These are phyloP conservation scores for Pleurotus tuber-regium DNA, from an alignment of 768 basidiomycete genomes.

Conservation along the genomic window DNA sequence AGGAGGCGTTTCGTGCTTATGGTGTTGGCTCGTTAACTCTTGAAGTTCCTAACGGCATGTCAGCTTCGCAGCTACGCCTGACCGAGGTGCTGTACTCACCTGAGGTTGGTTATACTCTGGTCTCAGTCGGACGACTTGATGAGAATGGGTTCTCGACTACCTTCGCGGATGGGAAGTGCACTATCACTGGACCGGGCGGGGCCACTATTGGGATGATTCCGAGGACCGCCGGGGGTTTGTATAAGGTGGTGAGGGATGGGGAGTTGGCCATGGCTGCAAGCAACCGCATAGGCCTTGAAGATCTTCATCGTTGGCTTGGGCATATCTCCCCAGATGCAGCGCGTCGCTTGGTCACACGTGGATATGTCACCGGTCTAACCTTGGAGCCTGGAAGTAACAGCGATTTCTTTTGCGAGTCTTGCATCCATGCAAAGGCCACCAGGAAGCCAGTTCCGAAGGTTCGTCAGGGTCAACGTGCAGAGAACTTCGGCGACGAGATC, in stretches of 20 bases:
- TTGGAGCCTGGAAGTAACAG: conserved; percentile 18
- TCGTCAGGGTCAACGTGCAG: conserved; percentile 24
- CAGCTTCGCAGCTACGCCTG: conserved; percentile 17
- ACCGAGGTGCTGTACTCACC: conserved; percentile 31
- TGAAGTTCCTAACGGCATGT: conserved; percentile 18
- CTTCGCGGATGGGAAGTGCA: conserved; percentile 29
- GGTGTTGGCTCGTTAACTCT: conserved; percentile 22
- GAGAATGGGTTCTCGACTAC: conserved; percentile 25
- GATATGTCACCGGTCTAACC: conserved; percentile 28
- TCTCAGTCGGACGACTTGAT: conserved; percentile 35
- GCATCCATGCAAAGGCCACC: conserved; percentile 40
- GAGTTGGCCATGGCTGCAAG: conserved; percentile 12
- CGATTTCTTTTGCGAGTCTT: conserved; percentile 38
- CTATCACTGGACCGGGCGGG: conserved; percentile 18
- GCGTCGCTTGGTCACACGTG: conserved; percentile 22
- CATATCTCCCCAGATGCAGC: conserved; percentile 29
- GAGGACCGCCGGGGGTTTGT: conserved; percentile 23
- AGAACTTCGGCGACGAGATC: conserved; percentile 32
- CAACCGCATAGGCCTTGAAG: conserved; percentile 22
- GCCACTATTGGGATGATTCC: conserved; percentile 19
- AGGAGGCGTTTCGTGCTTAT: conserved; percentile 18
- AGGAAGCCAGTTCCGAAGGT: conserved; percentile 30
- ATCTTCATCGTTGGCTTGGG: conserved; percentile 31
- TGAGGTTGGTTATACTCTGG: conserved; percentile 33
- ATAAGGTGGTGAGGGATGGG: conserved; percentile 17